Evolutionary conservation across 2,329 filamentous ascomycete species (phyloP).

Genomic region (Xylaria sp.): DNA sequence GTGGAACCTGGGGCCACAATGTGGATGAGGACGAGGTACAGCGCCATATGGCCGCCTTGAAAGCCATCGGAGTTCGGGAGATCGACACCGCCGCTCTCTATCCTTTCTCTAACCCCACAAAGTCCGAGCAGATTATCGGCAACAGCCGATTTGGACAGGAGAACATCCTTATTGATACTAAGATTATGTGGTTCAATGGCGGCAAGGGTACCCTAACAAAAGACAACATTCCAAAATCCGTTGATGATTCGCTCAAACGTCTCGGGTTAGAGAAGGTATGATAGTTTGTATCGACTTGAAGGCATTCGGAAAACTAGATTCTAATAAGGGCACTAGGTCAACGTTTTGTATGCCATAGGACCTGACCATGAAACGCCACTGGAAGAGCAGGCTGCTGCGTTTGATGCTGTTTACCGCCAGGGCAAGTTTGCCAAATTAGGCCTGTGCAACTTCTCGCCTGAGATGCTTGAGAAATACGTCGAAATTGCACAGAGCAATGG

Average conservation of each 20-base stretch:
- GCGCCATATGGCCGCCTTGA: slow-evolving; percentile 24
- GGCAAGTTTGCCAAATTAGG: neutral
- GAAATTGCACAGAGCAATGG: neutral
- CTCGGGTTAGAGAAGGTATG: neutral
- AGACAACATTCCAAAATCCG: neutral
- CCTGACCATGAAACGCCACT: slow-evolving; percentile 30
- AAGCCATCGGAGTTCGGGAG: slow-evolving; percentile 23
- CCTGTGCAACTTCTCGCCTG: neutral
- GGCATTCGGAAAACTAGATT: neutral
- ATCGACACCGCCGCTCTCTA: slow-evolving; percentile 34
- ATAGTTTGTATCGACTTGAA: neutral
- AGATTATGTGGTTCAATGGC: neutral
- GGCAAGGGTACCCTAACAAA: neutral
- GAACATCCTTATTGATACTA: neutral
- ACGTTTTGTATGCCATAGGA: slow-evolving; percentile 25
- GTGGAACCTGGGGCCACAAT: slow-evolving; percentile 36
- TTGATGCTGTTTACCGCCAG: slow-evolving; percentile 25
- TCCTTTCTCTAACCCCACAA: slow-evolving; percentile 26
- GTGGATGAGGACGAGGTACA: slow-evolving; percentile 19
- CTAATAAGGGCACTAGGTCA: slow-evolving; percentile 19
- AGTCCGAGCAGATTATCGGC: slow-evolving; percentile 31
- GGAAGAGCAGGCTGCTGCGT: slow-evolving; percentile 30
- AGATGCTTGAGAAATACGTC: neutral
- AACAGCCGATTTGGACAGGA: neutral
- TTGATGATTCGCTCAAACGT: neutral